Conservation (phyloP, 2,329 filamentous ascomycete species). For the Fonsecaea nubica region DNA sequence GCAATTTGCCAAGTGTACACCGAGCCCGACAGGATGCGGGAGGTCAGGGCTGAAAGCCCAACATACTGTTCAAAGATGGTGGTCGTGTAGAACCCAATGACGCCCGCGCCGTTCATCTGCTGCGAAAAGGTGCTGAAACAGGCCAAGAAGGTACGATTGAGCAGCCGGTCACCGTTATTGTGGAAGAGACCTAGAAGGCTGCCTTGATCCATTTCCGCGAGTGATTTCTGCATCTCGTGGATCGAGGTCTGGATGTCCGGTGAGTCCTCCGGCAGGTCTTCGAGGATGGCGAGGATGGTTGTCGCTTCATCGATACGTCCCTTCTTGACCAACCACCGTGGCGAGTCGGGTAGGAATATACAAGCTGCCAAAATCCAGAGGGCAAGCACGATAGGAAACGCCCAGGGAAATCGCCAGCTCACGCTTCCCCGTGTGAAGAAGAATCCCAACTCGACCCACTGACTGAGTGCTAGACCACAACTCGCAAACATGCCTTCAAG, state of each 20-base stretch:
- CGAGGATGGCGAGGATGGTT: neutral
- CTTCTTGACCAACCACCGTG: conserved; percentile 12
- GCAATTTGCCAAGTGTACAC: neutral
- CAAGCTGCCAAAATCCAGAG: conserved; percentile 55
- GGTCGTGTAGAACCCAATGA: conserved; percentile 4
- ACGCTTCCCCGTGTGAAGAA: conserved; percentile 59
- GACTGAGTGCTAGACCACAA: conserved; percentile 43
- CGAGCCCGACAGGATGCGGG: neutral
- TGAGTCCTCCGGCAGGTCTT: neutral
- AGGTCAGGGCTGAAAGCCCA: neutral
- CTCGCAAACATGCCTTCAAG: conserved; percentile 49
- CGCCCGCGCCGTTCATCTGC: conserved; percentile 4
- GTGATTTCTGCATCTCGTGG: neutral
- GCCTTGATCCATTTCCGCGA: conserved; percentile 7
- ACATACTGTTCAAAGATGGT: conserved; percentile 10
- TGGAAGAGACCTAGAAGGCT: neutral
- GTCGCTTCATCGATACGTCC: conserved; percentile 1
- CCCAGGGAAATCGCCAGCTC: conserved; percentile 64
- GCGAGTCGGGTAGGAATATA: conserved; percentile 29
- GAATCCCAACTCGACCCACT: conserved; percentile 55
- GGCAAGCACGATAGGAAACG: conserved; percentile 64
- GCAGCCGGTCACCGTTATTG: neutral
- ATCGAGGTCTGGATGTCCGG: neutral
- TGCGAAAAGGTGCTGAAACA: neutral
- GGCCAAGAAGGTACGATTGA: neutral